A percentile compares a stretch with the other conserved stretches of the same genome.
phyloP scores from a whole-genome alignment of 108 stramenopile genomes.

The Stephanodiscus triporus region DNA sequence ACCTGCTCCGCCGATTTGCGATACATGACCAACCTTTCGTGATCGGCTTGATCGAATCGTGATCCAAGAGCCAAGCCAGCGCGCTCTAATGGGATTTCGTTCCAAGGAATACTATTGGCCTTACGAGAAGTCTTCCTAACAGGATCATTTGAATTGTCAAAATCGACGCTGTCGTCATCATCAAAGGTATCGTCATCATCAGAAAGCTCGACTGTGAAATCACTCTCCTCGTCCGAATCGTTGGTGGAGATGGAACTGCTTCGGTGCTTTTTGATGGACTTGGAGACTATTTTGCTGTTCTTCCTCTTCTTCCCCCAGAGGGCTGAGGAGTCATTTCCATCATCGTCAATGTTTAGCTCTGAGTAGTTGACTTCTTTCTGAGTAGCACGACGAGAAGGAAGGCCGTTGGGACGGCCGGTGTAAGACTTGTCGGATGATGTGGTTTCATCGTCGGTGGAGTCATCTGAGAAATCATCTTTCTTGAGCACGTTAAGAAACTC shows the following conservation, averaged over 20 bases:
- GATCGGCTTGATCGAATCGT: constrained; percentile 5
- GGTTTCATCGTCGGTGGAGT: constrained; percentile 3
- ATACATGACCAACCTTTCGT: constrained; percentile 25
- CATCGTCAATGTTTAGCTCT: constrained; percentile 4
- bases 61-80: neutral
- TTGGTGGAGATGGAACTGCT: neutral
- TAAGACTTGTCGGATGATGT: neutral
- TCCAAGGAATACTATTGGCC: constrained; percentile 31
- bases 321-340: constrained; percentile 5
- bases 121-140: constrained; percentile 1
- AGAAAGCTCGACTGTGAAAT: constrained; percentile 18
- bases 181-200: constrained; percentile 22
- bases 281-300: neutral
- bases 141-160: neutral
- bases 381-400: neutral
- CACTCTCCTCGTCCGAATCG: constrained; percentile 4
- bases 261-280: constrained; percentile 6
- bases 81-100: constrained; percentile 29
- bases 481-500: constrained; percentile 37
- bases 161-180: neutral
- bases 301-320: neutral
- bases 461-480: constrained; percentile 8
- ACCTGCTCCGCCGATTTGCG: constrained; percentile 34
- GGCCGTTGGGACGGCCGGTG: neutral
- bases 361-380: neutral